Evolutionary conservation across 2,329 filamentous ascomycete species (phyloP).

Genomic region (Diaporthe sp.): DNA sequence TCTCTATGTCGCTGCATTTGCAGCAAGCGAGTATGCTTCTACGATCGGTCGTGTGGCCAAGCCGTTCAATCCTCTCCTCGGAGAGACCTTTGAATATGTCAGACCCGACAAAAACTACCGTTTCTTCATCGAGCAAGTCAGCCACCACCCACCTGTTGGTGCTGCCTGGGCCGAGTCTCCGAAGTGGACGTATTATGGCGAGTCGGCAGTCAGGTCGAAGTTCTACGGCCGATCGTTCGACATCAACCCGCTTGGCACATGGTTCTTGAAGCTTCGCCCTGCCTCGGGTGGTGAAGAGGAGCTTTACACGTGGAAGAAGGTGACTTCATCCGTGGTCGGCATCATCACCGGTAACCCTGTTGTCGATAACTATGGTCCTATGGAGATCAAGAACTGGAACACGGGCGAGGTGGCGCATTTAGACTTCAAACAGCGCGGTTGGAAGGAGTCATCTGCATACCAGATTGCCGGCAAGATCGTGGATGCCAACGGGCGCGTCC

Average conservation of each 20-base stretch:
- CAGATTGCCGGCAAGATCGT: constrained; percentile 89
- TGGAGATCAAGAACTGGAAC: constrained; percentile 98
- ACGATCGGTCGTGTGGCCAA: constrained; percentile 98
- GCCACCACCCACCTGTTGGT: constrained; percentile 94
- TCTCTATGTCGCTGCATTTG: constrained; percentile 95
- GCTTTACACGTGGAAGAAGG: constrained; percentile 98
- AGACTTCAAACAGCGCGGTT: constrained; percentile 95
- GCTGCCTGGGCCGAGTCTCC: constrained; percentile 93
- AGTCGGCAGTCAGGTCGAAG: constrained; percentile 94
- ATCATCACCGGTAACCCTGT: constrained; percentile 97
- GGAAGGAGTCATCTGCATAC: constrained; percentile 94
- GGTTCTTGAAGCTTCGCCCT: constrained; percentile 91
- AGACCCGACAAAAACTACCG: constrained; percentile 97
- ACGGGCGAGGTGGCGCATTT: constrained; percentile 91
- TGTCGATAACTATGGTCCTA: constrained; percentile 97
- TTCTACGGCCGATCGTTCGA: constrained; percentile 99
- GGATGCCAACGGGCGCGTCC: constrained; percentile 81
- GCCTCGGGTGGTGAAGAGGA: constrained; percentile 82
- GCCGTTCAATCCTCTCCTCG: constrained; percentile 95
- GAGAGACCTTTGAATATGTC: constrained; percentile 97
- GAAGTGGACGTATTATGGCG: constrained; percentile 97
- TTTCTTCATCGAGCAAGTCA: constrained; percentile 98
- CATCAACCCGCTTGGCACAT: constrained; percentile 94
- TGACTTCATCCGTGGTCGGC: constrained; percentile 95
- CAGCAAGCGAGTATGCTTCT: constrained; percentile 95